Evolutionary conservation across 164 flowering plant species (phyloP).

Genomic region (Nymphaea thermarum): DNA sequence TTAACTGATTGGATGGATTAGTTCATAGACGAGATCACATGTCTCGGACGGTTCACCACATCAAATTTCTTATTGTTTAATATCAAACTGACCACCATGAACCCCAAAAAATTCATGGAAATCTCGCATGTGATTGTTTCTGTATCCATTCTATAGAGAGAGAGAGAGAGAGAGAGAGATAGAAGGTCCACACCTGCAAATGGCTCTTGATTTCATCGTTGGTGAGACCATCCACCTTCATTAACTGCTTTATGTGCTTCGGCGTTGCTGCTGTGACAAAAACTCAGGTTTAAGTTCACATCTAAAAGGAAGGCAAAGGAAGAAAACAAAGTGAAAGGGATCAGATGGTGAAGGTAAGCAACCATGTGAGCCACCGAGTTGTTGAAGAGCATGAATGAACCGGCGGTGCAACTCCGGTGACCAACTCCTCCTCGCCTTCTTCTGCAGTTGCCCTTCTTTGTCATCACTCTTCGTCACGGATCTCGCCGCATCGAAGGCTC

Average conservation of each 20-base stretch:
- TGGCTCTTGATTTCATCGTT: conserved; percentile 98
- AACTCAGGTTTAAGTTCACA: background rate
- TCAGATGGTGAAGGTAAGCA: conserved; percentile 1
- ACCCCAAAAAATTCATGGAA: background rate
- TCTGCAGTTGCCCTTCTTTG: conserved; percentile 19
- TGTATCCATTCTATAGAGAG: background rate
- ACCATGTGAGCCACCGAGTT: conserved; percentile 94
- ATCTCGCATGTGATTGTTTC: background rate
- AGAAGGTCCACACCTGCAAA: conserved; percentile 50
- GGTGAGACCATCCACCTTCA: conserved; percentile 96
- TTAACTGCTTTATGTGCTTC: conserved; percentile 85
- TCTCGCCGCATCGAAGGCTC: background rate
- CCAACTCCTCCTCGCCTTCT: conserved; percentile 80
- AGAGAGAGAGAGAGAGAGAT: background rate
- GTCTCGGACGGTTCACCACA: background rate
- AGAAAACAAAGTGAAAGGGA: background rate
- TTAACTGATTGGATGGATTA: background rate
- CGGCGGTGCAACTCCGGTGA: conserved; percentile 77
- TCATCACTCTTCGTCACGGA: conserved; percentile 17
- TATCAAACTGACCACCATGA: background rate
- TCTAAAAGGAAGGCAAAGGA: background rate
- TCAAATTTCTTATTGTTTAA: no score
- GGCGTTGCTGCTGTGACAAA: conserved; percentile 70
- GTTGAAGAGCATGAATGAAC: conserved; percentile 68
- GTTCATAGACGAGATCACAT: background rate